Conservation (phyloP, 306 rosid genomes). For the apple (Malus domestica) region DNA sequence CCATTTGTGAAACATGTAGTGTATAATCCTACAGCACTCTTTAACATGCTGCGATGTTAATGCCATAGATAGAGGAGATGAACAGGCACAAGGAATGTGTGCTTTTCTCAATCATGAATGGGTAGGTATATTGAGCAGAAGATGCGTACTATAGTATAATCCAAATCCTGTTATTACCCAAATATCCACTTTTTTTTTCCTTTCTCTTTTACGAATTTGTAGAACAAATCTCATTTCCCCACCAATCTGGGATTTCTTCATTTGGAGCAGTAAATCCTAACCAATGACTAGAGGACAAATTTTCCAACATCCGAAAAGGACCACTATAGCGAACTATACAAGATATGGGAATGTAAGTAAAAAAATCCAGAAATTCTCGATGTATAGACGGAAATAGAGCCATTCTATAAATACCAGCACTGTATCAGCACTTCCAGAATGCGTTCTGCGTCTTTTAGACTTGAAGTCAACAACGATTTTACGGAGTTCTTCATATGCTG, state of each 20-base stretch:
- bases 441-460: conserved; percentile 28
- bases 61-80: too few species aligned
- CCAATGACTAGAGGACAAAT: not conserved
- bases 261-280: not conserved
- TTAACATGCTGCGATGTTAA: not conserved
- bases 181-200: not conserved
- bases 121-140: not conserved
- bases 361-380: not conserved
- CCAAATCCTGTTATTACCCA: not conserved
- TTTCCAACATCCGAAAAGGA: conserved; percentile 1
- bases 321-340: not conserved
- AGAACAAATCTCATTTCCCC: not conserved
- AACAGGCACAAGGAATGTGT: too few species aligned
- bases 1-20: too few species aligned
- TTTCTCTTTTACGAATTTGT: not conserved
- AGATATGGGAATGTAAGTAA: not conserved
- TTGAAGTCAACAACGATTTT: conserved; percentile 50
- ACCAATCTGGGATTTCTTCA: not conserved
- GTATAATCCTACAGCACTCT: not conserved
- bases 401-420: conserved; percentile 47
- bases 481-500: conserved; percentile 83
- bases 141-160: not conserved
- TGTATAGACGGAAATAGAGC: not conserved
- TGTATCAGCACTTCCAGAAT: conserved; percentile 33
- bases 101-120: too few species aligned